Conservation (phyloP, 2,329 filamentous ascomycete genomes). For the Neopestalotiopsis clavispora region DNA sequence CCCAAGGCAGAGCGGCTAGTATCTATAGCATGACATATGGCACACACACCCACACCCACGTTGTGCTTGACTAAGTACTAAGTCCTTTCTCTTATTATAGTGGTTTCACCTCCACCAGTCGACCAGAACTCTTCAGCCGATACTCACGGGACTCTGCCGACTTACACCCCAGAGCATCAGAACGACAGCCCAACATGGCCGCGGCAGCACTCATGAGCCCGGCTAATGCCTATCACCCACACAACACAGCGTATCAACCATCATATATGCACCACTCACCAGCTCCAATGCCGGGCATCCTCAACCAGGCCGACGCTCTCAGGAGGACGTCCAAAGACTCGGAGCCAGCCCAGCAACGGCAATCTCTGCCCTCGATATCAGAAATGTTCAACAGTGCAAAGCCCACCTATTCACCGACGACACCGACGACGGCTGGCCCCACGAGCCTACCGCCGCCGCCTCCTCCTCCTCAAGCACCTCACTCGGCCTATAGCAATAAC, state of each 20-base stretch:
- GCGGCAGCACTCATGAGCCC: constrained; percentile 39
- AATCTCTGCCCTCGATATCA: constrained; percentile 39
- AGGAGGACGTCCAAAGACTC: constrained; percentile 33
- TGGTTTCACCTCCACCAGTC: constrained; percentile 35
- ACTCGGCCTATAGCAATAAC: constrained; percentile 6
- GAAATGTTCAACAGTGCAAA: constrained; percentile 36
- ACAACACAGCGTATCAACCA: constrained; percentile 21
- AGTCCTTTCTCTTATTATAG: constrained; percentile 28
- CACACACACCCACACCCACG: not conserved
- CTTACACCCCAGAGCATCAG: constrained; percentile 29
- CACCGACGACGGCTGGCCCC: constrained; percentile 30
- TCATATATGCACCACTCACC: constrained; percentile 29
- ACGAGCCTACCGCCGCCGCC: constrained; percentile 28
- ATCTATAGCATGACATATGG: not conserved
- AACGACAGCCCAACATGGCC: constrained; percentile 32
- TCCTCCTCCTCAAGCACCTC: constrained; percentile 24
- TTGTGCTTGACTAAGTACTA: constrained; percentile 25
- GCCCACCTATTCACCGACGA: constrained; percentile 34
- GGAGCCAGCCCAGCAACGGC: constrained; percentile 30
- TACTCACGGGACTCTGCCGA: constrained; percentile 29
- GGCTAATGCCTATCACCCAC: constrained; percentile 35
- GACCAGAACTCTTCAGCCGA: constrained; percentile 33
- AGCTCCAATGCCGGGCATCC: constrained; percentile 31
- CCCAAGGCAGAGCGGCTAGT: constrained; percentile 1
- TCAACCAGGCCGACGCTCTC: constrained; percentile 30